phyloP scores from a whole-genome alignment of 1,284 basidiomycete genomes.

The Trichosporon sp. region DNA sequence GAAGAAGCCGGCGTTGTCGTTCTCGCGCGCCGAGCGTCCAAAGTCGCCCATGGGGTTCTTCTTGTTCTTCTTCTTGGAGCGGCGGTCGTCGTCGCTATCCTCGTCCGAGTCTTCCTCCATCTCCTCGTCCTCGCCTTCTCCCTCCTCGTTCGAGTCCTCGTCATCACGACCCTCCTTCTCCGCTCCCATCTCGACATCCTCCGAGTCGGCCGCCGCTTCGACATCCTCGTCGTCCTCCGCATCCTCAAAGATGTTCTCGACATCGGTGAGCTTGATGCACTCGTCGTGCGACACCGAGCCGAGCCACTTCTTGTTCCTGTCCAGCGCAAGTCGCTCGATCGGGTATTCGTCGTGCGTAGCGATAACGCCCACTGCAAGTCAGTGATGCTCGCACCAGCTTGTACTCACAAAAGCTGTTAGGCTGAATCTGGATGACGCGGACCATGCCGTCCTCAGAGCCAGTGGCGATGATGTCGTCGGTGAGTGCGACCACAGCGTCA shows the following conservation, averaged over 20 bases:
- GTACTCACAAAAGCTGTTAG: constrained; percentile 64
- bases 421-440: constrained; percentile 80
- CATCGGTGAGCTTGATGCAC: constrained; percentile 73
- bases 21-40: constrained; percentile 35
- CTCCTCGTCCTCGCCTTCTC: constrained; percentile 44
- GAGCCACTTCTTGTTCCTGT: constrained; percentile 65
- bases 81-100: constrained; percentile 15
- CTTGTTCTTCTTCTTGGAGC: constrained; percentile 29
- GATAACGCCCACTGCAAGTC: constrained; percentile 65
- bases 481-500: constrained; percentile 72
- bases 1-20: constrained; percentile 62
- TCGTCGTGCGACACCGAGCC: constrained; percentile 94
- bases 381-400: neutral
- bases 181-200: constrained; percentile 14
- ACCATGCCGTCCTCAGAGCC: constrained; percentile 90
- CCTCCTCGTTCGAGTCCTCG: constrained; percentile 30
- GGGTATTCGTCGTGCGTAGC: constrained; percentile 87
- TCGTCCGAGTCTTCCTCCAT: constrained; percentile 49
- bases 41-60: constrained; percentile 39
- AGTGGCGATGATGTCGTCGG: constrained; percentile 65
- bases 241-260: constrained; percentile 59
- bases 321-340: constrained; percentile 70
- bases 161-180: constrained; percentile 19
- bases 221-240: constrained; percentile 31
- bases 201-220: constrained; percentile 4